Percentiles rank a stretch among this genome's conserved stretches.
These are phyloP conservation scores for Mucor lusitanicus DNA, from an alignment of 371 early-diverging fungal genomes.

Conservation along the genomic window DNA sequence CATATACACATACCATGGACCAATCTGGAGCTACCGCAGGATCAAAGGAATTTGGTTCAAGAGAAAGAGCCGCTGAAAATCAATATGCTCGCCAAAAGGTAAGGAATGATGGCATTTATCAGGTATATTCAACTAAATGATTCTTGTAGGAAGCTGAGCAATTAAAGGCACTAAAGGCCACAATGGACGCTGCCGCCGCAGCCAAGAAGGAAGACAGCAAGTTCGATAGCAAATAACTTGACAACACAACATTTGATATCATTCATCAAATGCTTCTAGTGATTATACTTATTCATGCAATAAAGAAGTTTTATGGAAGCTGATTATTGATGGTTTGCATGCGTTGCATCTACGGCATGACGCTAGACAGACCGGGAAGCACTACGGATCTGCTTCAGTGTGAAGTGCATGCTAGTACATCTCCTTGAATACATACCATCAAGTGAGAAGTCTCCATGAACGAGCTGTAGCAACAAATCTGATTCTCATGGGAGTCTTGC, in stretches of 20 bases:
- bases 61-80: constrained; percentile 42
- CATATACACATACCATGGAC: neutral
- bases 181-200: constrained; percentile 14
- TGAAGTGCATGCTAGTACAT: too few relatives aligned
- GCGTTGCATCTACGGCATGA: too few relatives aligned
- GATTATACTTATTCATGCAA: neutral
- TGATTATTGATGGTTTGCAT: too few relatives aligned
- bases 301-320: too few relatives aligned
- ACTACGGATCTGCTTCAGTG: too few relatives aligned
- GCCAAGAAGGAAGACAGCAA: constrained; percentile 14
- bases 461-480: too few relatives aligned
- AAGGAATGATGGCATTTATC: constrained; percentile 1
- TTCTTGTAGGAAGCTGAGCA: constrained; percentile 34
- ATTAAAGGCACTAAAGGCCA: constrained; percentile 27
- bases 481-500: too few relatives aligned
- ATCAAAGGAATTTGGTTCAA: constrained; percentile 24
- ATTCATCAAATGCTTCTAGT: neutral
- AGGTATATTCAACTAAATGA: neutral
- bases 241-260: neutral
- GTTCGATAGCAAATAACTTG: neutral
- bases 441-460: too few relatives aligned
- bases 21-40: constrained; percentile 5
- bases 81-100: constrained; percentile 45
- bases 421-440: too few relatives aligned
- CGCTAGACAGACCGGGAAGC: too few relatives aligned